phyloP scores from a whole-genome alignment of 306 rosid species.

The Gillenia trifoliata region DNA sequence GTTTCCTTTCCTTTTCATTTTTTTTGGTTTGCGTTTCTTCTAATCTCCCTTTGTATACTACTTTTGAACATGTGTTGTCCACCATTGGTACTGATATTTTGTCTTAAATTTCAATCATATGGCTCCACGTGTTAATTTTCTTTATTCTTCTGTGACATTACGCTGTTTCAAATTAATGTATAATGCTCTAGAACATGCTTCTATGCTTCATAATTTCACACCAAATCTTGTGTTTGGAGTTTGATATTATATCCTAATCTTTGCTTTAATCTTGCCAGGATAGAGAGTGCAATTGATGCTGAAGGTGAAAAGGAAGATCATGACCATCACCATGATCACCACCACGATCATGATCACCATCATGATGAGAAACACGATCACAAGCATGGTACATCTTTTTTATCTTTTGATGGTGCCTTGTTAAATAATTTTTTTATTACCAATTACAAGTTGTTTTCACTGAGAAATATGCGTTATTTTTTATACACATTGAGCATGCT shows the following conservation, averaged over 20 bases:
- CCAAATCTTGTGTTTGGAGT: neutral
- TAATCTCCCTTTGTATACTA: neutral
- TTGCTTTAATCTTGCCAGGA: conserved; percentile 43
- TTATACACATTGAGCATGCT: neutral
- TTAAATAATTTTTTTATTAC: neutral
- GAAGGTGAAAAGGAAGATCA: conserved; percentile 66
- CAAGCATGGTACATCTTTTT: conserved; percentile 57
- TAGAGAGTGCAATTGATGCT: conserved; percentile 64
- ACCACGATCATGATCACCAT: conserved; percentile 42
- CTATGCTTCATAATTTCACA: conserved; percentile 3
- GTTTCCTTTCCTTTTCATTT: neutral
- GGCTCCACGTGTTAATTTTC: neutral
- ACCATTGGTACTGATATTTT: neutral
- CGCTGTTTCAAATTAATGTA: neutral
- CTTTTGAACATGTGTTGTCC: neutral
- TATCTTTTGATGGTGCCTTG: neutral
- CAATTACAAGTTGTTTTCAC: neutral
- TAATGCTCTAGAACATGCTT: neutral
- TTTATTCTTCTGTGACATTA: neutral
- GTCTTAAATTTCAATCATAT: too few relatives aligned
- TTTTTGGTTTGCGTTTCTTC: neutral
- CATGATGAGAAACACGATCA: conserved; percentile 50
- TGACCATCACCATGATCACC: conserved; percentile 39
- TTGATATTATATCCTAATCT: conserved; percentile 9
- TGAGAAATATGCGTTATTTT: neutral